Conservation (phyloP, 2,329 filamentous ascomycete genomes). For the Dothistroma septosporum region DNA sequence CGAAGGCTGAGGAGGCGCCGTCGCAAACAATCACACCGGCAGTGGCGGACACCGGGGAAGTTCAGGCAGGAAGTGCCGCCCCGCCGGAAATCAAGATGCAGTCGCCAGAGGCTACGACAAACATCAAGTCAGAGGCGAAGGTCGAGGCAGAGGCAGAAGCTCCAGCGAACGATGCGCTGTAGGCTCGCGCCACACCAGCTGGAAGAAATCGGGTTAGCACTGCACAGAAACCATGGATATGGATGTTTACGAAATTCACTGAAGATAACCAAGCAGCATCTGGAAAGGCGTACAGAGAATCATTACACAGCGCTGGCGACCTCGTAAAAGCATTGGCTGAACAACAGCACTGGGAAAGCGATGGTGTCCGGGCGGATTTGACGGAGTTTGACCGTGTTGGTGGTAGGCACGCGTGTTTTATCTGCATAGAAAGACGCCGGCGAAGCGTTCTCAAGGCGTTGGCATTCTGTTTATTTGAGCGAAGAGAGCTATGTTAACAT, state of each 20-base stretch:
- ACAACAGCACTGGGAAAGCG: conserved; percentile 4
- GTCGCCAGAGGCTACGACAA: conserved; percentile 28
- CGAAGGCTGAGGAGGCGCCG: neutral
- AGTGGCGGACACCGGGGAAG: neutral
- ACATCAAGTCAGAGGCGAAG: neutral
- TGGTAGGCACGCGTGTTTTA: neutral
- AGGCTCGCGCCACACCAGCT: neutral
- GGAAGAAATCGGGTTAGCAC: neutral
- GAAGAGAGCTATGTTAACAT: conserved; percentile 4
- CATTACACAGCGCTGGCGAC: neutral
- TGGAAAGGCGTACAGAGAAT: conserved; percentile 8
- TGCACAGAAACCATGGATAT: conserved; percentile 1
- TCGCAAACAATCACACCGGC: neutral
- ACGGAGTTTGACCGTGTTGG: neutral
- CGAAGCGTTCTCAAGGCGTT: conserved; percentile 3
- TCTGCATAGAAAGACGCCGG: conserved; percentile 7
- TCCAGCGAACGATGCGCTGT: conserved; percentile 1
- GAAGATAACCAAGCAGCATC: conserved; percentile 4
- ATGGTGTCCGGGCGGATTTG: conserved; percentile 1
- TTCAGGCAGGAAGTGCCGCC: conserved; percentile 64
- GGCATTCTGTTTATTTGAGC: conserved; percentile 2
- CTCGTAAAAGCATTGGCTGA: conserved; percentile 6
- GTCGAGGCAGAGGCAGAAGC: neutral
- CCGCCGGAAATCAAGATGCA: conserved; percentile 66
- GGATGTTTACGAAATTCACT: conserved; percentile 3